Evolutionary conservation across 148 eudicot species (phyloP).

Genomic region (Rhododendron vialii): DNA sequence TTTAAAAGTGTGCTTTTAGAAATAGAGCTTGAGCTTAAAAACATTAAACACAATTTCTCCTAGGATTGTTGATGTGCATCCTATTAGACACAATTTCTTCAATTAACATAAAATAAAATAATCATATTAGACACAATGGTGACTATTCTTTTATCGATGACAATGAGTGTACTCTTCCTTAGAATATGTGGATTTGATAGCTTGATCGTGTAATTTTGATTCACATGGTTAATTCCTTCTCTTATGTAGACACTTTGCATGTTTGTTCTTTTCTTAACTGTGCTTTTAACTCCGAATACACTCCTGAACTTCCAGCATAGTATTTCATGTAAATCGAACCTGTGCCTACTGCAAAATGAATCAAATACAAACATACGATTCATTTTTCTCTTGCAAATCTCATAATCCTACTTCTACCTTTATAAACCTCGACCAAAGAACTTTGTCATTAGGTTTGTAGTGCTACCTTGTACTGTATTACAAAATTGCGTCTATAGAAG

Average conservation of each 20-base stretch:
- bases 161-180: neutral
- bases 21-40: neutral
- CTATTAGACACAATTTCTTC: neutral
- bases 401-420: neutral
- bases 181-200: neutral
- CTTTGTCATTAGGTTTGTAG: neutral
- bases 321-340: neutral
- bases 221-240: neutral
- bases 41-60: neutral
- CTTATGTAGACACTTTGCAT: neutral
- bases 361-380: neutral
- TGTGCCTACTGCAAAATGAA: neutral
- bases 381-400: neutral
- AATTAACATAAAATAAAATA: neutral
- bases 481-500: too few relatives aligned
- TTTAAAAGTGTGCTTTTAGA: neutral
- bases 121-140: neutral
- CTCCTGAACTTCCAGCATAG: neutral
- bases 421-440: neutral
- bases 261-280: neutral
- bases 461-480: neutral
- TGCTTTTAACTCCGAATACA: neutral
- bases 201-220: neutral
- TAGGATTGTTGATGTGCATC: neutral
- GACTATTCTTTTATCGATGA: neutral